Evolutionary conservation across 345 rosid species (phyloP), one percentile per base, ranked within the genome.

Genomic region (Euphorbia tirucalli): DNA sequence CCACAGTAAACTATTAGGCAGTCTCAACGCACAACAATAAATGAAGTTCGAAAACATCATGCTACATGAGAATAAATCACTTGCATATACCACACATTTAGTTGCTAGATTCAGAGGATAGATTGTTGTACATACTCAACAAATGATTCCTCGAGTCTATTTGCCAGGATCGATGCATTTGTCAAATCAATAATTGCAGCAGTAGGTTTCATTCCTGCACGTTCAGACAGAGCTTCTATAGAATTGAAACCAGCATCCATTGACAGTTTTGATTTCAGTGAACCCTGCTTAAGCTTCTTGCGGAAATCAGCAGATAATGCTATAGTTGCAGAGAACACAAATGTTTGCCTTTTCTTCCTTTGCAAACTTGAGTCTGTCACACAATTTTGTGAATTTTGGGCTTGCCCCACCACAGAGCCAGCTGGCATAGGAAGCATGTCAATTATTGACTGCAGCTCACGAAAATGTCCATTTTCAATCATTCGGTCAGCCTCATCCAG

Each of bases 401-500:
- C 72, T 41, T 77, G 73, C 73, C 78, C 92, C 76, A 84, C 84
- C 41, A 65, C 61, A 72, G 88, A 75, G 68, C 57, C 81, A 74
- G 63, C 73, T 68, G 85, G 32, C 77, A 74, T 57, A 25, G 99
- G 99, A 80, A 95, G 90, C 88, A 90, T 83, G 81, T 95, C 99
- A 48, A 92, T 88, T 75, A 95, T 92, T 66, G 98, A 89, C 85
- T 92, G 99, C 84, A 95, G 79, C 84, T 95, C 99, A 30, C 83
- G 89, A 78, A 90, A 95, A 83, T 90, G 99, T 56, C 98, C 99
- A 69, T 78, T 88, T 83, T 95, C 97, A 71, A 90, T 85, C 99
- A 95, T 95, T 78, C 96, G 85, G 77, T 92, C 99, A 72, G 98
- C 98, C 86, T 90, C 99, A 79, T 95, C 99, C 88, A 95, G 81